Percentiles rank a stretch among this genome's conserved stretches.
Evolutionary conservation across 257 asterid genomes (phyloP).

Genomic region (Nicotiana sylvestris): DNA sequence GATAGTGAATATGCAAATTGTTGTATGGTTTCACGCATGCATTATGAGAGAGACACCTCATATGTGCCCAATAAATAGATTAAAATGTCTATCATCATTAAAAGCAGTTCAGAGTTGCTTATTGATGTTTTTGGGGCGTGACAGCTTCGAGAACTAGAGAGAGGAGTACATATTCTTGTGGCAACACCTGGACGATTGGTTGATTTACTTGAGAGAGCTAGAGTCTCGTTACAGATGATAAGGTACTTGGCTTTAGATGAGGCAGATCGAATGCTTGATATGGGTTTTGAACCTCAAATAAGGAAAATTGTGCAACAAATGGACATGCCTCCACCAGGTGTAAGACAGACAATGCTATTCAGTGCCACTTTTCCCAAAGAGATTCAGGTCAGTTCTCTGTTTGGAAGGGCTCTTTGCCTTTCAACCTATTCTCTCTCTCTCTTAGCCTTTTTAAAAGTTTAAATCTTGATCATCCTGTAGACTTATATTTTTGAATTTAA

Average conservation of each 20-base stretch:
- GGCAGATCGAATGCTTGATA: conserved; percentile 96
- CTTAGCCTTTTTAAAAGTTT: neutral
- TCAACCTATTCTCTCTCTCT: neutral
- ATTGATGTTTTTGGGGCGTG: neutral
- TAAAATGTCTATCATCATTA: neutral
- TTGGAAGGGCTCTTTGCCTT: neutral
- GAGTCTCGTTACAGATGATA: conserved; percentile 82
- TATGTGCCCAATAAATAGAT: neutral
- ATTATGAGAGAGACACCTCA: neutral
- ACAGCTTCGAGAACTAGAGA: conserved; percentile 94
- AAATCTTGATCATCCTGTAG: neutral
- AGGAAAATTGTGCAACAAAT: conserved; percentile 93
- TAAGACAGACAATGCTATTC: conserved; percentile 85
- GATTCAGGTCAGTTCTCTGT: conserved; percentile 64
- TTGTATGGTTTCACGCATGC: neutral
- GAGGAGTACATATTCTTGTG: conserved; percentile 92
- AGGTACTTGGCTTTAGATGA: conserved; percentile 86
- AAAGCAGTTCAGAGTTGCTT: neutral
- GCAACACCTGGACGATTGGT: conserved; percentile 96
- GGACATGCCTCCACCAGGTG: conserved; percentile 98
- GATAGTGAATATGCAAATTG: neutral
- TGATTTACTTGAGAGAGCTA: conserved; percentile 92
- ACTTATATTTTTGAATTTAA: neutral
- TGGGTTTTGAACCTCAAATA: conserved; percentile 98
- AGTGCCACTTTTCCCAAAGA: conserved; percentile 96